Evolutionary conservation across 495 filamentous ascomycete genomes (phyloP).

Genomic region (Penicillium lividum): DNA sequence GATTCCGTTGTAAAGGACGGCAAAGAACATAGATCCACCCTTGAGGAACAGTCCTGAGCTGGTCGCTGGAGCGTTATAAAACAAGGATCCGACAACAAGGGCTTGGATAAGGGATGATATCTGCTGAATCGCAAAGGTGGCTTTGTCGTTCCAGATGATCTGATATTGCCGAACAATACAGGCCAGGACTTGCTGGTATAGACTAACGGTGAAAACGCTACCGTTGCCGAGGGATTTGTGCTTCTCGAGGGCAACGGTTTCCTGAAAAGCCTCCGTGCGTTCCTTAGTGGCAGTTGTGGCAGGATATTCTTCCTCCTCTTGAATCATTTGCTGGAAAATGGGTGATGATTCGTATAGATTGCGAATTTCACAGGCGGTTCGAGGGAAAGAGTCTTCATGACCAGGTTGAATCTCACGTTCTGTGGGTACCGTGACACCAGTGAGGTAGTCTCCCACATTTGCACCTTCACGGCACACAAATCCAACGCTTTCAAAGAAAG

Average conservation of each 20-base stretch:
- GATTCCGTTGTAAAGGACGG: slow-evolving; percentile 69
- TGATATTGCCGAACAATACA: slow-evolving; percentile 55
- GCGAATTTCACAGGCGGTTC: slow-evolving; percentile 41
- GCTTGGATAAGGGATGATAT: slow-evolving; percentile 35
- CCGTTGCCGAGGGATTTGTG: slow-evolving; percentile 56
- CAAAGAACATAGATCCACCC: slow-evolving; percentile 62
- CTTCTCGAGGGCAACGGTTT: slow-evolving; percentile 32
- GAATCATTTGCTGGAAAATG: slow-evolving; percentile 32
- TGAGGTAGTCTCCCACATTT: slow-evolving; percentile 61
- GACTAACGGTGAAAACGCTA: slow-evolving; percentile 59
- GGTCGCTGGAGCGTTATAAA: slow-evolving; percentile 36
- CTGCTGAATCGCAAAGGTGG: slow-evolving; percentile 59
- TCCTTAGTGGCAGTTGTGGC: slow-evolving; percentile 41
- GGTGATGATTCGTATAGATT: slow-evolving; percentile 39
- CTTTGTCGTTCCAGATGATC: slow-evolving; percentile 59
- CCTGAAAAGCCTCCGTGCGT: slow-evolving; percentile 36
- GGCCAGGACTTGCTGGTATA: slow-evolving; percentile 55
- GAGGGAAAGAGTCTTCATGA: slow-evolving; percentile 42
- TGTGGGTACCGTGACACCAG: slow-evolving; percentile 65
- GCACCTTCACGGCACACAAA: slow-evolving; percentile 60
- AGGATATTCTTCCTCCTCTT: slow-evolving; percentile 44
- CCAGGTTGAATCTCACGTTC: slow-evolving; percentile 64
- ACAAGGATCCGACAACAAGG: slow-evolving; percentile 40
- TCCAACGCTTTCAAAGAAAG: slow-evolving; percentile 67
- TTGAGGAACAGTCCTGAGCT: slow-evolving; percentile 50